Conservation (phyloP, 306 rosid species). For the Ochetophila trinervis region DNA sequence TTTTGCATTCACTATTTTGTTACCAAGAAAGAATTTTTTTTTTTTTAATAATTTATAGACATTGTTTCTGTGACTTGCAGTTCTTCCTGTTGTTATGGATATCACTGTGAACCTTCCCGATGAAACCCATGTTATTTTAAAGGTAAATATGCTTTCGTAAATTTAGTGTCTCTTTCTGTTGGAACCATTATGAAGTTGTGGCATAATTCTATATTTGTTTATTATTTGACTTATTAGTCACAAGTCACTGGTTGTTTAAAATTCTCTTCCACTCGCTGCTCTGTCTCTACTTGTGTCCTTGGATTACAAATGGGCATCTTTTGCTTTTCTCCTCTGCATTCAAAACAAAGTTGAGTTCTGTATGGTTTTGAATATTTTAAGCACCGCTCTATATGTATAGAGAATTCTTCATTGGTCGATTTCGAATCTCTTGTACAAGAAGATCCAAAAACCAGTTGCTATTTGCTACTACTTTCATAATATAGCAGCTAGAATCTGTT, state of each 20-base stretch:
- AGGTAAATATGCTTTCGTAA: slow-evolving; percentile 38
- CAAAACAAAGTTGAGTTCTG: slow-evolving; percentile 12
- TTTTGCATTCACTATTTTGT: no score
- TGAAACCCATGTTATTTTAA: slow-evolving; percentile 65
- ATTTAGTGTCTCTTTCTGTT: slow-evolving; percentile 1
- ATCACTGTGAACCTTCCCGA: slow-evolving; percentile 79
- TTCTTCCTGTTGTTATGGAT: slow-evolving; percentile 86
- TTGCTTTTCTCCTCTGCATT: slow-evolving; percentile 21
- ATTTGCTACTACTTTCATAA: slow-evolving; percentile 9
- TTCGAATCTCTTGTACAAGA: slow-evolving; percentile 5
- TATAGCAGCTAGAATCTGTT: slow-evolving; percentile 7
- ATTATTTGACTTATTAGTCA: slow-evolving; percentile 3
- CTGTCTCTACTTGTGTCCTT: slow-evolving; percentile 8
- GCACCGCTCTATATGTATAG: background rate
- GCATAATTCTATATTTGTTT: background rate
- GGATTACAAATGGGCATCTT: slow-evolving; percentile 20
- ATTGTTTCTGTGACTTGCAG: slow-evolving; percentile 39
- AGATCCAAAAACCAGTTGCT: slow-evolving; percentile 17
- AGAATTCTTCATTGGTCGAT: slow-evolving; percentile 10
- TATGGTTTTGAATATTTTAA: background rate
- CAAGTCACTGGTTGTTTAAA: background rate
- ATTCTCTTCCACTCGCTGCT: background rate
- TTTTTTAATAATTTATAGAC: no score
- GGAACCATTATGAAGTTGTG: background rate
- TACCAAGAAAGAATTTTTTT: no score